Conservation (phyloP, 768 basidiomycete genomes). For the Crepidotus variabilis region DNA sequence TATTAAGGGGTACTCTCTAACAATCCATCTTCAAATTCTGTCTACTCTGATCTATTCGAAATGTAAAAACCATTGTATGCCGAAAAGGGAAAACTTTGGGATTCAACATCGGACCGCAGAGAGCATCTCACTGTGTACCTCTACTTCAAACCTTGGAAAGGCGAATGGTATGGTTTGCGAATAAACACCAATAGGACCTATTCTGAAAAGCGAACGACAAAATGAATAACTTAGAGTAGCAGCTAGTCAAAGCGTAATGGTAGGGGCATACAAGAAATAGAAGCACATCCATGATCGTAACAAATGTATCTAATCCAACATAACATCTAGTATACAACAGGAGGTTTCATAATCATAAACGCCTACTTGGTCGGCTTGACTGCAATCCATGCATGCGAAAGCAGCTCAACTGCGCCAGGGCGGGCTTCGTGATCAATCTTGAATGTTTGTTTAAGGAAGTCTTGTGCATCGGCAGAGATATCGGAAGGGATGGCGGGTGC, state of each 20-base stretch:
- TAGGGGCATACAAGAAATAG: background rate
- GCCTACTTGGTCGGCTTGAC: background rate
- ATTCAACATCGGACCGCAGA: no score
- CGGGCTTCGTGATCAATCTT: conserved; percentile 78
- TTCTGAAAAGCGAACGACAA: background rate
- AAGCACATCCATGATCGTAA: background rate
- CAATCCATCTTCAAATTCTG: no score
- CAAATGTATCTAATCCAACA: background rate
- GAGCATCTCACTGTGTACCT: no score
- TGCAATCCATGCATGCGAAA: conserved; percentile 70
- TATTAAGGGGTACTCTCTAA: no score
- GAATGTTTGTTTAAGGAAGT: conserved; percentile 84
- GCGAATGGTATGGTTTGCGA: no score
- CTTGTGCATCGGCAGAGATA: conserved; percentile 83
- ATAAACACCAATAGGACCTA: no score
- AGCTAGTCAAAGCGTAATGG: background rate
- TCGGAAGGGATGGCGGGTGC: conserved; percentile 88
- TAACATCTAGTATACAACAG: background rate
- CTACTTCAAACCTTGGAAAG: no score
- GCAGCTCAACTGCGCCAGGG: conserved; percentile 73
- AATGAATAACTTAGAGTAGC: background rate
- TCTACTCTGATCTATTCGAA: no score
- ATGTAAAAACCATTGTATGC: no score
- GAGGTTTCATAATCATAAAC: background rate
- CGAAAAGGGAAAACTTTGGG: no score